Evolutionary conservation across 345 rosid genomes (phyloP).

Genomic region (Citrus glauca): DNA sequence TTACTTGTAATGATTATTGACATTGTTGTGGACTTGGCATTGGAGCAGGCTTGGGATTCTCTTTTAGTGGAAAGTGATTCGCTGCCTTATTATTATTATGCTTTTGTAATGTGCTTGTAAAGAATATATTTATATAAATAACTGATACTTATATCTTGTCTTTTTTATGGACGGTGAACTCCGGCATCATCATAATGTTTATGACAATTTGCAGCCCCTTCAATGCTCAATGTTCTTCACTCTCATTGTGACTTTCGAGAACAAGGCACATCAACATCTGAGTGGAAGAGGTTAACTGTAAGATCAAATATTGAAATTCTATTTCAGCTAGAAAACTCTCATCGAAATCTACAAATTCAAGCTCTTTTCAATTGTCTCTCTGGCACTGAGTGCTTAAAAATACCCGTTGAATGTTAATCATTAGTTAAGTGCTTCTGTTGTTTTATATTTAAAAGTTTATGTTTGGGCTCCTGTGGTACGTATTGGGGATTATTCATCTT

Average conservation of each 20-base stretch:
- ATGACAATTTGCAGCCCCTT: conserved; percentile 48
- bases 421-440: too few relatives aligned
- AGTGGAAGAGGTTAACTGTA: conserved; percentile 55
- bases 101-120: too few relatives aligned
- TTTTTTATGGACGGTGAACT: not conserved
- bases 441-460: too few relatives aligned
- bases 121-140: too few relatives aligned
- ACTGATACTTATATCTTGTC: not conserved
- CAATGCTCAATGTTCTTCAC: conserved; percentile 65
- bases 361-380: conserved; percentile 61
- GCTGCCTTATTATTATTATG: too few relatives aligned
- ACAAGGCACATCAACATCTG: conserved; percentile 57
- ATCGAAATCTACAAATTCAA: conserved; percentile 60
- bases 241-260: conserved; percentile 67
- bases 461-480: too few relatives aligned
- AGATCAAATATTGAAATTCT: conserved; percentile 67
- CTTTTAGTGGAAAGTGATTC: too few relatives aligned
- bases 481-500: too few relatives aligned
- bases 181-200: not conserved
- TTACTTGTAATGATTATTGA: too few relatives aligned
- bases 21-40: too few relatives aligned
- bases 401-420: not conserved
- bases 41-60: too few relatives aligned
- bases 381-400: conserved; percentile 63
- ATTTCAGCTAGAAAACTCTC: conserved; percentile 54